phyloP scores from a whole-genome alignment of 2,329 filamentous ascomycete species.

The Penicillium olsonii region DNA sequence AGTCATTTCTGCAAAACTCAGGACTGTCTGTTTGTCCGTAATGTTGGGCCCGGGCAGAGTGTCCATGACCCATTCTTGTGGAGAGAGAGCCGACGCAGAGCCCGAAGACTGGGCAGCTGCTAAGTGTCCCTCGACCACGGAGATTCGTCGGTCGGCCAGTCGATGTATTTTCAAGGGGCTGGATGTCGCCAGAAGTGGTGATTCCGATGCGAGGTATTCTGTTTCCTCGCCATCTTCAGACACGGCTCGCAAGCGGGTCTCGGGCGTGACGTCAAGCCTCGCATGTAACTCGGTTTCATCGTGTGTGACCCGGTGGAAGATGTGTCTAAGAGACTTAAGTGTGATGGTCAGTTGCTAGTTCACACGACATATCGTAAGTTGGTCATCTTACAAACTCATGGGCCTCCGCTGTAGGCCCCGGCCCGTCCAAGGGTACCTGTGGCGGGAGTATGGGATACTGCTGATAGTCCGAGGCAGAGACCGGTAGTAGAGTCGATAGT shows the following conservation, averaged over 20 bases:
- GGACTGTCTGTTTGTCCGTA: constrained; percentile 78
- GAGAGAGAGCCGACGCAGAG: constrained; percentile 65
- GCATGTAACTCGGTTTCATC: constrained; percentile 75
- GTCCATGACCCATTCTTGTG: constrained; percentile 80
- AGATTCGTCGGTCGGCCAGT: constrained; percentile 73
- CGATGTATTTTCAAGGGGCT: constrained; percentile 72
- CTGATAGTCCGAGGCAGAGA: constrained; percentile 24
- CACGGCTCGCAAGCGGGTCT: constrained; percentile 54
- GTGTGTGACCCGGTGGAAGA: constrained; percentile 89
- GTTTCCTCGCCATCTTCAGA: constrained; percentile 43
- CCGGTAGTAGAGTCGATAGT: constrained; percentile 26
- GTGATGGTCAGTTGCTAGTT: constrained; percentile 4
- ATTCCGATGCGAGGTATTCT: constrained; percentile 49
- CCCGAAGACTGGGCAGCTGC: constrained; percentile 70
- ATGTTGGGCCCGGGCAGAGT: constrained; percentile 77
- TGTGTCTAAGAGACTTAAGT: constrained; percentile 67
- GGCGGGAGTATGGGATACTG: constrained; percentile 36
- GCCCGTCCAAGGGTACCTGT: constrained; percentile 30
- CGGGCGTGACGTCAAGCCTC: constrained; percentile 68
- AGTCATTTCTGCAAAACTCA: constrained; percentile 85
- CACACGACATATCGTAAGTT: background rate
- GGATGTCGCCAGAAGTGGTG: constrained; percentile 64
- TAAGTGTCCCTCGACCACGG: constrained; percentile 76
- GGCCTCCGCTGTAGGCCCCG: constrained; percentile 21
- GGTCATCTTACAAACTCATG: constrained; percentile 40